phyloP scores from a whole-genome alignment of 116 monocot genomes.

The Trichopus zeylanicus region DNA sequence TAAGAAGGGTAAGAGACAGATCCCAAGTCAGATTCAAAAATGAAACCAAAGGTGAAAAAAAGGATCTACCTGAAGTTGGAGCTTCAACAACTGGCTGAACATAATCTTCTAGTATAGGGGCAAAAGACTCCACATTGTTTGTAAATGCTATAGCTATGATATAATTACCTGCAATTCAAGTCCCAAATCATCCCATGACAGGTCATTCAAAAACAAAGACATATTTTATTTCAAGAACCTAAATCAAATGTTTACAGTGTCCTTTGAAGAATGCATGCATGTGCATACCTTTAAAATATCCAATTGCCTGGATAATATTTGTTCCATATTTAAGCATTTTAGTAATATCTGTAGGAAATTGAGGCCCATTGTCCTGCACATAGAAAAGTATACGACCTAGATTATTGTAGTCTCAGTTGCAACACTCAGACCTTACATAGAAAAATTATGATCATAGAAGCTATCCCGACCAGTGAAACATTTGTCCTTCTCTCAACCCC shows the following conservation, averaged over 20 bases:
- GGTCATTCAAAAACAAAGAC: background rate
- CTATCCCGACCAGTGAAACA: conserved; percentile 41
- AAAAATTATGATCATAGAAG: background rate
- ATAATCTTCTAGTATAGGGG: conserved; percentile 57
- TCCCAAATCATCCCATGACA: conserved; percentile 6
- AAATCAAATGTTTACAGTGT: background rate
- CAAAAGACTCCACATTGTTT: conserved; percentile 9
- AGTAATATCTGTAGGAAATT: conserved; percentile 80
- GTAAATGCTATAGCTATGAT: conserved; percentile 59
- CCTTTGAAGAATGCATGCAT: background rate
- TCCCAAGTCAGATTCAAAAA: background rate
- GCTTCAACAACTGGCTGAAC: conserved; percentile 26
- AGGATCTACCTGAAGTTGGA: conserved; percentile 41
- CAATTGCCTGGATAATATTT: conserved; percentile 80
- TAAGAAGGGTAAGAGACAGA: background rate
- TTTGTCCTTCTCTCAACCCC: conserved; percentile 68
- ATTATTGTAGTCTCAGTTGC: background rate
- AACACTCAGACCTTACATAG: background rate
- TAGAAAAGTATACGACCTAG: background rate
- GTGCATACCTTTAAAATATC: conserved; percentile 69
- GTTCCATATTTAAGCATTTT: conserved; percentile 82
- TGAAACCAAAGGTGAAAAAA: background rate
- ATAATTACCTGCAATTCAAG: conserved; percentile 49
- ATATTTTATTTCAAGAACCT: conserved; percentile 2
- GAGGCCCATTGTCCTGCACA: conserved; percentile 77